A percentile compares a stretch with the other conserved stretches of the same genome.
These are phyloP conservation scores for Umbelopsis isabellina DNA, from an alignment of 192 early-diverging fungal species.

Conservation along the genomic window DNA sequence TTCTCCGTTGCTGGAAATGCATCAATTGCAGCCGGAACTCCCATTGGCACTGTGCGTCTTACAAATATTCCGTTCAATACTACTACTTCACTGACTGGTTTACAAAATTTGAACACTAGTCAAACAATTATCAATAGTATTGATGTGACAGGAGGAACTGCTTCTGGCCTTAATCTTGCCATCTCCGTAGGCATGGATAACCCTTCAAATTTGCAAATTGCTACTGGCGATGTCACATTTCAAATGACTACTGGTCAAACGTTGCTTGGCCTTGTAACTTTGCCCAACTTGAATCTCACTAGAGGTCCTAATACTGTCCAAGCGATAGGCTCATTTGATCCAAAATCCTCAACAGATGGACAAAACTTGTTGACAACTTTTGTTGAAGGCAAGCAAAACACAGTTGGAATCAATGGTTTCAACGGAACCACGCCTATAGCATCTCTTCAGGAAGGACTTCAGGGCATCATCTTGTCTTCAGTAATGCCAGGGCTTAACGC, in stretches of 20 bases:
- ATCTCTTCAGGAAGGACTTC: slow-evolving; percentile 51
- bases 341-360: slow-evolving; percentile 46
- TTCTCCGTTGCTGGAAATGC: slow-evolving; percentile 55
- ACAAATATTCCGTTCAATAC: slow-evolving; percentile 57
- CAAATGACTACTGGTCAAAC: slow-evolving; percentile 45
- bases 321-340: slow-evolving; percentile 52
- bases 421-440: slow-evolving; percentile 46
- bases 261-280: slow-evolving; percentile 52
- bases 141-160: slow-evolving; percentile 60
- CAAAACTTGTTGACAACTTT: slow-evolving; percentile 52
- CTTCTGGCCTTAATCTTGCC: slow-evolving; percentile 37
- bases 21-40: slow-evolving; percentile 50
- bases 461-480: slow-evolving; percentile 41
- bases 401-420: slow-evolving; percentile 48
- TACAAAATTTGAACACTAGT: slow-evolving; percentile 58
- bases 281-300: slow-evolving; percentile 47
- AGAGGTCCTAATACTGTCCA: slow-evolving; percentile 46
- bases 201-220: slow-evolving; percentile 50
- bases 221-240: slow-evolving; percentile 54
- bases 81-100: slow-evolving; percentile 52
- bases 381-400: slow-evolving; percentile 47
- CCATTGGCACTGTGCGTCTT: slow-evolving; percentile 57
- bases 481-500: slow-evolving; percentile 53
- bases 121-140: slow-evolving; percentile 55
- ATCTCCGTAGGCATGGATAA: slow-evolving; percentile 49